These are phyloP conservation scores for Glomus cerebriforme DNA, from an alignment of 192 early-diverging fungal species.

Conservation along the genomic window DNA sequence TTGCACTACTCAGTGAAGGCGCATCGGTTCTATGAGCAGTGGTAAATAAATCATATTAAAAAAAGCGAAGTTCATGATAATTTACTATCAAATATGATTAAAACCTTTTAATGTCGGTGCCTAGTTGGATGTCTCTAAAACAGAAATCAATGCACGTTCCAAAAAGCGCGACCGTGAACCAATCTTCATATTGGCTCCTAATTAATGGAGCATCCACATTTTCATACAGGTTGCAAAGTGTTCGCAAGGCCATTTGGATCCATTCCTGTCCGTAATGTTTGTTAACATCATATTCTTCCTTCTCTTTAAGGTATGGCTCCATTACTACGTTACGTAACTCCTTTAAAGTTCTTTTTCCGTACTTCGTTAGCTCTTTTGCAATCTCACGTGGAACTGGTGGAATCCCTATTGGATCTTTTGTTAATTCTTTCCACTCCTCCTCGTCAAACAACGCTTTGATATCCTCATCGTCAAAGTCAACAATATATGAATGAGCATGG, in stretches of 20 bases:
- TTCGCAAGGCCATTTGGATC: background rate
- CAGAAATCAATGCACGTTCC: slow-evolving; percentile 28
- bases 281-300: slow-evolving; percentile 18
- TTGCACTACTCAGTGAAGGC: slow-evolving; percentile 19
- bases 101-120: slow-evolving; percentile 28
- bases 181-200: background rate
- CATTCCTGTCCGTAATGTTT: background rate
- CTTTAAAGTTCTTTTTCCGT: slow-evolving; percentile 17
- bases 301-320: slow-evolving; percentile 9
- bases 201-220: slow-evolving; percentile 2
- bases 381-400: slow-evolving; percentile 19
- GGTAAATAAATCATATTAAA: slow-evolving; percentile 3
- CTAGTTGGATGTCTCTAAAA: slow-evolving; percentile 4
- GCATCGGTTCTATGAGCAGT: slow-evolving; percentile 22
- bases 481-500: slow-evolving; percentile 30
- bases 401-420: slow-evolving; percentile 21
- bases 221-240: background rate
- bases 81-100: slow-evolving; percentile 9
- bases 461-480: slow-evolving; percentile 27
- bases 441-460: slow-evolving; percentile 18
- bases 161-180: slow-evolving; percentile 24
- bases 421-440: slow-evolving; percentile 28
- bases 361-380: slow-evolving; percentile 16
- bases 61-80: background rate
- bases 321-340: slow-evolving; percentile 7